Conservation (phyloP, 2,329 filamentous ascomycete genomes). For the Aspergillus thermomutatus region DNA sequence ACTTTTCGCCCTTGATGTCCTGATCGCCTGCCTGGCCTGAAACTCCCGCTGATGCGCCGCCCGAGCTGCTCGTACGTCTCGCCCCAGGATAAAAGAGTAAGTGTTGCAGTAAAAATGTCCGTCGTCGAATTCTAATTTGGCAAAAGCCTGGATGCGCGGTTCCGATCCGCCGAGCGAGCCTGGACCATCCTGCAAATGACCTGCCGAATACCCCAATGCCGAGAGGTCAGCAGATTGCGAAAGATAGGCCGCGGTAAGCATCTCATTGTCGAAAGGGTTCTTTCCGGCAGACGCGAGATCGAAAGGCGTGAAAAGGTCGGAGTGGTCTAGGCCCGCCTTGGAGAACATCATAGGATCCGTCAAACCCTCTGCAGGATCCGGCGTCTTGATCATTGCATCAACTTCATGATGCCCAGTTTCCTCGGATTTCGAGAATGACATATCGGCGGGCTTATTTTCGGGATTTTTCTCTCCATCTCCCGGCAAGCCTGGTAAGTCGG, state of each 20-base stretch:
- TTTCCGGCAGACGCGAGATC: slow-evolving; percentile 31
- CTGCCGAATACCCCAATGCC: slow-evolving; percentile 30
- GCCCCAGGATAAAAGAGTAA: slow-evolving; percentile 60
- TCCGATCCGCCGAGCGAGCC: slow-evolving; percentile 40
- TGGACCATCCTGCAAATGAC: slow-evolving; percentile 26
- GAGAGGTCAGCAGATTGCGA: slow-evolving; percentile 35
- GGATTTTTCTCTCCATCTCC: slow-evolving; percentile 9
- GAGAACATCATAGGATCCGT: slow-evolving; percentile 33
- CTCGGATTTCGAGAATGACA: slow-evolving; percentile 11
- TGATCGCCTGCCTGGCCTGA: slow-evolving; percentile 39
- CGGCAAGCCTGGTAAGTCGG: slow-evolving; percentile 5
- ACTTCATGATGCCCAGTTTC: not conserved
- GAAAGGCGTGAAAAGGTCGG: slow-evolving; percentile 35
- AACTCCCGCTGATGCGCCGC: slow-evolving; percentile 45
- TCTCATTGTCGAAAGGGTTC: slow-evolving; percentile 37
- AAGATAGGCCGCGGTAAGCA: slow-evolving; percentile 38
- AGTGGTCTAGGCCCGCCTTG: slow-evolving; percentile 28
- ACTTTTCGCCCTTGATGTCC: slow-evolving; percentile 43
- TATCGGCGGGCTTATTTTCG: slow-evolving; percentile 5
- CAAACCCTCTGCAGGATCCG: slow-evolving; percentile 28
- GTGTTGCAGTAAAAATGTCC: slow-evolving; percentile 65
- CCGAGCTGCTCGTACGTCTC: slow-evolving; percentile 54
- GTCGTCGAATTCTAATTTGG: slow-evolving; percentile 62
- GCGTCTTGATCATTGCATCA: slow-evolving; percentile 7
- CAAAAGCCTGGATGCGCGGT: slow-evolving; percentile 56